These are phyloP conservation scores for Anisodus tanguticus DNA, from an alignment of 257 asterid species.

Conservation along the genomic window DNA sequence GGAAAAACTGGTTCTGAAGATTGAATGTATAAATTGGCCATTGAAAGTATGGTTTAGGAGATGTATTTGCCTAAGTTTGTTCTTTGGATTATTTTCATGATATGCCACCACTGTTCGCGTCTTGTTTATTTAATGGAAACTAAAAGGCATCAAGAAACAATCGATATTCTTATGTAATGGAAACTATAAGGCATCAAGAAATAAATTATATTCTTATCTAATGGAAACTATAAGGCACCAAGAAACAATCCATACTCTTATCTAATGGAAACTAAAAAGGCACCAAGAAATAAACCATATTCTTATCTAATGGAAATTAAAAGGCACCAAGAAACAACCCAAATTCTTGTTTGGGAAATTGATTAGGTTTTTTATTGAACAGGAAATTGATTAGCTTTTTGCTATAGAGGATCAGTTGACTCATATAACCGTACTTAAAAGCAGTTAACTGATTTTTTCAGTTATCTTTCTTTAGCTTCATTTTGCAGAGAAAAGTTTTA, in stretches of 20 bases:
- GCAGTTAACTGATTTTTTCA: not conserved
- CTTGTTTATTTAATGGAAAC: not conserved
- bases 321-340: no score
- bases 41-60: not conserved
- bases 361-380: not conserved
- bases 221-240: not conserved
- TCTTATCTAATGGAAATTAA: not conserved
- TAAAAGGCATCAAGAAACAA: not conserved
- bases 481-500: not conserved
- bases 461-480: not conserved
- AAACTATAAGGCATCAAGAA: not conserved
- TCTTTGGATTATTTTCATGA: not conserved
- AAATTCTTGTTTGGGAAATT: not conserved
- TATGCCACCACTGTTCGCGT: not conserved
- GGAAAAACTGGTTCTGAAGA: conserved; percentile 5
- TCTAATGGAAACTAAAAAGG: not conserved
- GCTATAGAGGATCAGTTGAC: not conserved
- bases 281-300: not conserved
- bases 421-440: not conserved
- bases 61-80: conserved; percentile 7
- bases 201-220: not conserved
- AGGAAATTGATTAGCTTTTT: not conserved
- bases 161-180: not conserved
- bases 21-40: conserved; percentile 4
- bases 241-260: not conserved